These are phyloP conservation scores for Chrysoporthe cubensis DNA, from an alignment of 2,329 filamentous ascomycete species.

Conservation along the genomic window DNA sequence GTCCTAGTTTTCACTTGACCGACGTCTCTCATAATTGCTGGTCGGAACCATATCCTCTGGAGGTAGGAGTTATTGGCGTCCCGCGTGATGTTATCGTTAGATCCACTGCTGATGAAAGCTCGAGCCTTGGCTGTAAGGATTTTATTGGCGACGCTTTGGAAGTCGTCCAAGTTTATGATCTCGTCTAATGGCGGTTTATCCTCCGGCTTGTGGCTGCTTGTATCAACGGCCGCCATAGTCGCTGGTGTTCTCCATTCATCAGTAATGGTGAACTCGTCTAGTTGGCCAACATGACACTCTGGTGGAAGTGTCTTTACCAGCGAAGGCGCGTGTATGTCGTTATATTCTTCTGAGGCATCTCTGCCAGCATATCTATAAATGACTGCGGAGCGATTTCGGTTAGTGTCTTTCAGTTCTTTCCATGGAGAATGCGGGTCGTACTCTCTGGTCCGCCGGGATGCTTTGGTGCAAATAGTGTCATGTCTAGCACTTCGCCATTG, in stretches of 20 bases:
- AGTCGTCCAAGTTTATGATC: too few species aligned
- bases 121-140: too few species aligned
- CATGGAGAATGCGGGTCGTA: not conserved
- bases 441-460: not conserved
- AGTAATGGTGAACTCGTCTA: not conserved
- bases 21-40: too few species aligned
- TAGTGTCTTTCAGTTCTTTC: not conserved
- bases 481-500: not conserved
- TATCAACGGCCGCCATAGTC: conserved; percentile 24
- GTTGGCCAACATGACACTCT: not conserved
- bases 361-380: conserved; percentile 39
- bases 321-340: conserved; percentile 51
- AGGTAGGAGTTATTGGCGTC: too few species aligned
- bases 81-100: too few species aligned
- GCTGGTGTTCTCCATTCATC: too few species aligned
- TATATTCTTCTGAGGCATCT: conserved; percentile 58
- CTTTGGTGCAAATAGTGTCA: not conserved
- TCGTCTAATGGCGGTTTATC: too few species aligned
- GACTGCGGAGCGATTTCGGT: not conserved
- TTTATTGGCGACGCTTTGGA: too few species aligned
- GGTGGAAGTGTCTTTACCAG: conserved; percentile 39
- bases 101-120: too few species aligned
- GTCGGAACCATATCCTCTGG: too few species aligned
- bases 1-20: too few species aligned
- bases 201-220: too few species aligned